Evolutionary conservation across 2,329 filamentous ascomycete species (phyloP), one percentile per base, ranked within the genome.

Genomic region (Curvularia hawaiiensis): DNA sequence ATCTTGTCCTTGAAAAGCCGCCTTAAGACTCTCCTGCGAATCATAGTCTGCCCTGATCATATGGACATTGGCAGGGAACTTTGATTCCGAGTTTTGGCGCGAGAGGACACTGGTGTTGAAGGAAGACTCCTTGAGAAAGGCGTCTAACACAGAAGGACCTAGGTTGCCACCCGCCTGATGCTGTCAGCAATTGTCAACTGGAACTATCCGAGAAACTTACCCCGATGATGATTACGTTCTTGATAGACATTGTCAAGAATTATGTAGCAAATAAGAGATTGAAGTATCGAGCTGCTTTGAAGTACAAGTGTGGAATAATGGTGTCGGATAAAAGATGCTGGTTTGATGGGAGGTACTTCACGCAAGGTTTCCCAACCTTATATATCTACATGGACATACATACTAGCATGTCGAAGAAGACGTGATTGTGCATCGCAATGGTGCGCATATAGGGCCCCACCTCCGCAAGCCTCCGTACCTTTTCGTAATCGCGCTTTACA

Each of bases 21-120:
- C 60, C 0, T 74, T 79, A 14, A 89, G 79, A 22, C 82, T 82
- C 2, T 77, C 70, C 0, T 79, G 71, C 2, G 80, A 68, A 14
- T 79, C 74, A 61, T 82, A 83, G 66, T 86, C 79, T 28, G 81
- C 79, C 8, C 76, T 75, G 62, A 81, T 68, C 31, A 85, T 78
- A 8, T 74, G 72, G 49, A 83, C 75, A 30, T 71, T 68, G 0
- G 72, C 68, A 0, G 78, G 77, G 45, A 77, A 75, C 18, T 72
- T 75, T 18, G 78, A 77, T 12, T 59, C 74, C 4, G 82, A 84
- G 20, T 59, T 60, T 39, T 76, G 71, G 66, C 87, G 84, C 24
- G 81, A 83, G 47, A 88, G 79, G 39, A 85, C 78, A 9, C 83
- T 85, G 52, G 87, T 75, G 54, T 80, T 77, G 75, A 88, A 85